Evolutionary conservation across 2,329 filamentous ascomycete genomes (phyloP), one percentile per base, ranked within the genome.

Genomic region (Rosellinia necatrix): DNA sequence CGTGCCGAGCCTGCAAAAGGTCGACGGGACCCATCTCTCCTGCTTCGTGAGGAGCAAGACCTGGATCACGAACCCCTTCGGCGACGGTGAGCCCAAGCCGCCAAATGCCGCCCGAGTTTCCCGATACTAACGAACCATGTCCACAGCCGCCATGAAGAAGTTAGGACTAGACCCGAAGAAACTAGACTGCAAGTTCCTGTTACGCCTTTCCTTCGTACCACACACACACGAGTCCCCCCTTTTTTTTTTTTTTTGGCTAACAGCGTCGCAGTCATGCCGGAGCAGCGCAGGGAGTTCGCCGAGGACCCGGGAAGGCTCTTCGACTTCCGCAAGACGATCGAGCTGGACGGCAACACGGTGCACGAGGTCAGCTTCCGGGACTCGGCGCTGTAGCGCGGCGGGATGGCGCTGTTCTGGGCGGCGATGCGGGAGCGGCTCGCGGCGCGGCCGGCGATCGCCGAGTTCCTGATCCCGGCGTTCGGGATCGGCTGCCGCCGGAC

Each of bases 31-130:
- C 3, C 62, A 72, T 8, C 64, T 81, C 24, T 75, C 71, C 4
- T 76, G 76, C 50, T 82, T 81, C 58, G 74, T 80, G 43, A 73
- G 79, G 49, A 78, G 74, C 34, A 76, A 75, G 47, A 80, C 77
- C 4, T 82, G 78, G 79, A 79, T 82, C 44, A 74, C 76, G 7
- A 74, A 74, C 13, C 69, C 73, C 0, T 80, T 81, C 53, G 78
- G 77, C 15, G 77, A 80, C 40, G 56, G 71, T 61, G 50, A 59
- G 64, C 21, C 7, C 10, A 21, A 35, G 3, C 29, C 17, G n/a
- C 21, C 9, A 9, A 32, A 10, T 6, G 7, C 21, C 12, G 22
- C 17, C 6, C 7, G 9, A 10, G 15, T 25, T 27, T 7, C 13
- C 24, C n/a, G n/a, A 3, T n/a, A 37, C 27, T 50, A 32, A 50